A percentile compares a stretch with the other conserved stretches of the same genome.
Evolutionary conservation across 1,284 basidiomycete genomes (phyloP).

Genomic region (Volvariella surrecta): DNA sequence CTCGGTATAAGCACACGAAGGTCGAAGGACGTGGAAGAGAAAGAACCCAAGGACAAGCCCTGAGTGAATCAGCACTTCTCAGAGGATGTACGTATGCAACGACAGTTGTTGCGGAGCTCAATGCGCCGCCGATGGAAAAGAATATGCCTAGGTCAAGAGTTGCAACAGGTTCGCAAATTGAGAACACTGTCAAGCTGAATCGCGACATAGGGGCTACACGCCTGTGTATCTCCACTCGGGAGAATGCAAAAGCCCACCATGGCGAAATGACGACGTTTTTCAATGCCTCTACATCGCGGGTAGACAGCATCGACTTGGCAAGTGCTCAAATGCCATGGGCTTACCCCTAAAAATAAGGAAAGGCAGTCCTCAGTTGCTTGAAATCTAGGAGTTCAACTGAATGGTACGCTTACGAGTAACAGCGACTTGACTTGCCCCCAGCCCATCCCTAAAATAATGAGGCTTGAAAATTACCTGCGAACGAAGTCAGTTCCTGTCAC

Average conservation of each 20-base stretch:
- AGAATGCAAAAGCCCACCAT: constrained; percentile 27
- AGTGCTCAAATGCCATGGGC: too few relatives aligned
- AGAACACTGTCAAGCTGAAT: constrained; percentile 12
- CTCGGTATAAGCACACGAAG: background rate
- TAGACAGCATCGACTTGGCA: too few relatives aligned
- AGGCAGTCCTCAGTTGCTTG: too few relatives aligned
- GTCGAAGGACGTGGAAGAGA: constrained; percentile 5
- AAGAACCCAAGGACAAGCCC: background rate
- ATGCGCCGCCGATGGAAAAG: constrained; percentile 31
- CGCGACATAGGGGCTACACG: constrained; percentile 14
- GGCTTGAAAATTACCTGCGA: constrained; percentile 31
- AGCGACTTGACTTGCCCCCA: constrained; percentile 32
- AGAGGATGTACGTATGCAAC: constrained; percentile 34
- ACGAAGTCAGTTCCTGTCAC: background rate
- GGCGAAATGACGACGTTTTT: constrained; percentile 30
- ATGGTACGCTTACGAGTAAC: constrained; percentile 24
- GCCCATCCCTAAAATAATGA: constrained; percentile 36
- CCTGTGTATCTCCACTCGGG: constrained; percentile 32
- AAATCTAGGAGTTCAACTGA: constrained; percentile 1
- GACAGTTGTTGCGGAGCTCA: constrained; percentile 34
- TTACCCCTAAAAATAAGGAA: too few relatives aligned
- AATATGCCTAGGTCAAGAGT: constrained; percentile 27
- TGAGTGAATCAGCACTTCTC: constrained; percentile 6
- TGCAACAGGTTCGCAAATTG: background rate
- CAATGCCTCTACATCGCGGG: constrained; percentile 23